Conservation (phyloP, 331 rosid genomes). For the Ulmus americana region DNA sequence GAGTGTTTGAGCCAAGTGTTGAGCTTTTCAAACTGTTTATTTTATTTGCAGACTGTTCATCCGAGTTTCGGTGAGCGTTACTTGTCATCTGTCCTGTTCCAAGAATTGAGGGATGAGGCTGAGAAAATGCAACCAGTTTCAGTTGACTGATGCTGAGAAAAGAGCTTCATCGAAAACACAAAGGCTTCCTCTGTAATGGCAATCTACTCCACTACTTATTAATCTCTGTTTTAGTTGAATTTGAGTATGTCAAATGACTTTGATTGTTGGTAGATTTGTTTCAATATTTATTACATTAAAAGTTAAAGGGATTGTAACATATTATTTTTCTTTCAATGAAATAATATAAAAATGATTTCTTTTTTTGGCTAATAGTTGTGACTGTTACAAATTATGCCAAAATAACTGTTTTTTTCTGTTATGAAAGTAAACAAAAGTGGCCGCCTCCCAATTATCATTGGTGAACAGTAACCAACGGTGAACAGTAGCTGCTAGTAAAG, state of each 20-base stretch:
- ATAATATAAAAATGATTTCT: too few relatives aligned
- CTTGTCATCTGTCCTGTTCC: conserved; percentile 77
- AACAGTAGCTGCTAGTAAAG: too few relatives aligned
- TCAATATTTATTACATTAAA: too few relatives aligned
- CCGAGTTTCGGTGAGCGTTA: conserved; percentile 96
- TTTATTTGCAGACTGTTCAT: conserved; percentile 60
- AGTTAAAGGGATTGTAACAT: too few relatives aligned
- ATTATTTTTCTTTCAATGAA: too few relatives aligned
- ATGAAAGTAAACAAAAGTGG: too few relatives aligned
- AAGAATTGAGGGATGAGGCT: conserved; percentile 76
- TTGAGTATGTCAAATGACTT: background rate
- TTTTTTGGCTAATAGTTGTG: too few relatives aligned
- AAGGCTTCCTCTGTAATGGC: background rate
- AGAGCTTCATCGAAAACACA: background rate
- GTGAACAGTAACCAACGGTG: too few relatives aligned
- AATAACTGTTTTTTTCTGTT: too few relatives aligned
- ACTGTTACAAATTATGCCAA: too few relatives aligned
- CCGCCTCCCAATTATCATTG: too few relatives aligned
- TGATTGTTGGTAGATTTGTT: too few relatives aligned
- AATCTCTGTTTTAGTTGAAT: background rate
- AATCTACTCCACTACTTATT: background rate
- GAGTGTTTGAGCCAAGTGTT: background rate
- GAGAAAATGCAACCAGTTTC: conserved; percentile 96
- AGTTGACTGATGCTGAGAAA: conserved; percentile 43
- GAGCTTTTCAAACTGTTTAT: background rate